Evolutionary conservation across 208 protist species (phyloP), one percentile per base, ranked within the genome.

Genomic region (Crithidia acanthocephali): DNA sequence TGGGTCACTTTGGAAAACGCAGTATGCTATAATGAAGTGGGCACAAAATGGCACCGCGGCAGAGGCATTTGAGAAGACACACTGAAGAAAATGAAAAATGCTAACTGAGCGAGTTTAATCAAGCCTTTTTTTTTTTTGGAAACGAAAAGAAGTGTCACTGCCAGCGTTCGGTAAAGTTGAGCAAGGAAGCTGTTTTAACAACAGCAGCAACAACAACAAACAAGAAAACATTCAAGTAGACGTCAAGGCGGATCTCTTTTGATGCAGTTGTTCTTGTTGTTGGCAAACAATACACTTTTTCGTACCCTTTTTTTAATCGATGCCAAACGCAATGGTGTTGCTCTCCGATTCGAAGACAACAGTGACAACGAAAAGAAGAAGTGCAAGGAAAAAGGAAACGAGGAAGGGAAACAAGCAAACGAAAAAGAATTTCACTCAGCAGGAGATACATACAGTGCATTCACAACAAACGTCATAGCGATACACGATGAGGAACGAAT

Each of bases 371-470:
- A 25, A 58, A 13, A 50, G 10, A 22, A 22, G 9, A 45, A 30
- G 40, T 22, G 53, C 7, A 70, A 48, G 25, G 23, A 60, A 37
- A 62, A 48, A 66, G 66, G 23, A 66, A 61, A 61, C 10, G 22
- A 13, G 56, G 56, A 18, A 27, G 7, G 32, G 30, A 37, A 30
- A 50, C 16, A 35, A 51, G 23, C 9, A 64, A 45, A 42, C 37
- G 13, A 42, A 42, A 13, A 13, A 42, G 37, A 13, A 42, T n/a
- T n/a, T n/a, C n/a, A n/a, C n/a, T 42, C 37, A 42, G 9, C 13
- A 13, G 37, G 37, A 42, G 37, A 42, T 42, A 42, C 37, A 42
- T 13, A 6, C 37, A 42, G 37, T 15, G 37, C 37, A 42, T 42
- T 42, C 37, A 42, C 37, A 42, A 13, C 37, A 42, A 42, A 42